Evolutionary conservation across 805 yeast species (phyloP), one percentile per base, ranked within the genome.

Genomic region (Pichia gijzeniarum): DNA sequence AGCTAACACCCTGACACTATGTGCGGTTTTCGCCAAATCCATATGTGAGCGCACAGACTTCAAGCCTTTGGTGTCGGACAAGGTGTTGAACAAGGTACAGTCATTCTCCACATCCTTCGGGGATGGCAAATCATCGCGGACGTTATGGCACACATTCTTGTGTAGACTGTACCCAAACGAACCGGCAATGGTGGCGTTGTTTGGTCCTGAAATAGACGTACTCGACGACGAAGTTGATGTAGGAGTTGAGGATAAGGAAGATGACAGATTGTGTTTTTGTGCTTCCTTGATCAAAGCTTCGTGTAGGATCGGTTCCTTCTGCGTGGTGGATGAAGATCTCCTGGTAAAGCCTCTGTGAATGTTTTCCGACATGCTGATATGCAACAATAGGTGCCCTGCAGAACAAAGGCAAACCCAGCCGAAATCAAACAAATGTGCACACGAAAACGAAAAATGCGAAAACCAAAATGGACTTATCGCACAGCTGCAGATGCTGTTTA

Each of bases 1-100:
- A n/a, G 86, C 83, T 48, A 85, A 68, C 68, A 80, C 72, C 38
- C 93, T 71, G 6, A 85, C 90, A 3, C 88, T 89, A 59, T 84
- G 83, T 4, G 89, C 93, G 8, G 91, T 82, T 50, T 85, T 82
- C 2, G 89, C 86, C 53, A 84, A 66, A 56, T 83, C 84, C 8
- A 85, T 80, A 62, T 85, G 93, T 1, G 87, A 78, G 45, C 73
- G 73, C 31, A 79, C 85, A 2, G 75, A 68, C 47, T 73, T 70
- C 41, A 81, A 61, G 38, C 75, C 77, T 22, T 33, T 35, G 5
- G 49, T 47, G 20, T 47, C 40, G 14, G 39, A 35, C 18, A 47
- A 39, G 2, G 47, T 43, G 20, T 43, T 35, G 13, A 47, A 42
- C 17, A 47, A 37, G 3, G 44, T 19, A 18, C 31, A 35, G 27